These are phyloP conservation scores for Alopecurus myosuroides DNA, from an alignment of 176 grass and related monocot species.

Conservation along the genomic window DNA sequence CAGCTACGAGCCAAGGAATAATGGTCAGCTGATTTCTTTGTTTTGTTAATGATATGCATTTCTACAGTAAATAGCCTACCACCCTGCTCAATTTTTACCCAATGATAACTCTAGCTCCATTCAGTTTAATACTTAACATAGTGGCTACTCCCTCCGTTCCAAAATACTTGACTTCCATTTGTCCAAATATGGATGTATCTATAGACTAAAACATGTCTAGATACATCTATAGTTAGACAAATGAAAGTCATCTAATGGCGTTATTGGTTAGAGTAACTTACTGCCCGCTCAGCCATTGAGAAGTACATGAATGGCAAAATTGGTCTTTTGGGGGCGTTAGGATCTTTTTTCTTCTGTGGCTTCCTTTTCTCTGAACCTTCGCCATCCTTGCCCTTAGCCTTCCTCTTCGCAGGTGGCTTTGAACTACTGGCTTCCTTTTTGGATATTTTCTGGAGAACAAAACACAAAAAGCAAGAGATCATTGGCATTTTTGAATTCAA, in stretches of 20 bases:
- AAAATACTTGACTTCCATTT: too few species aligned
- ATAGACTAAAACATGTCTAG: too few species aligned
- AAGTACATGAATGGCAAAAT: slow-evolving; percentile 97
- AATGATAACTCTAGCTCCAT: neutral
- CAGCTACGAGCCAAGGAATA: neutral
- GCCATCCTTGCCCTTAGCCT: slow-evolving; percentile 67
- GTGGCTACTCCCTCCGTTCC: too few species aligned
- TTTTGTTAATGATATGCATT: neutral
- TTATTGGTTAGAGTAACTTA: slow-evolving; percentile 31
- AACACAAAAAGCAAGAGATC: neutral
- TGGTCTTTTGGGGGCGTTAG: slow-evolving; percentile 92
- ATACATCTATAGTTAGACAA: too few species aligned
- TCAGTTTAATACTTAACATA: neutral
- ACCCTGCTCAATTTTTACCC: neutral
- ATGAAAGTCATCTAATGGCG: too few species aligned
- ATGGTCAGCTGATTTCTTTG: neutral
- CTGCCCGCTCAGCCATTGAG: slow-evolving; percentile 87
- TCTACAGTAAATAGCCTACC: neutral
- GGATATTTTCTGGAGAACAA: slow-evolving; percentile 49
- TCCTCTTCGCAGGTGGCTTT: slow-evolving; percentile 71
- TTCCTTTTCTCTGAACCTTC: slow-evolving; percentile 80
- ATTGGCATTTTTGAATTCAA: slow-evolving; percentile 1
- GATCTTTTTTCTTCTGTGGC: slow-evolving; percentile 94
- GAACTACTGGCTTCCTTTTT: slow-evolving; percentile 75
- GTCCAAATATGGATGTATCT: too few species aligned